Evolutionary conservation across 495 filamentous ascomycete genomes (phyloP).

Genomic region (Trichocladium antarcticum): DNA sequence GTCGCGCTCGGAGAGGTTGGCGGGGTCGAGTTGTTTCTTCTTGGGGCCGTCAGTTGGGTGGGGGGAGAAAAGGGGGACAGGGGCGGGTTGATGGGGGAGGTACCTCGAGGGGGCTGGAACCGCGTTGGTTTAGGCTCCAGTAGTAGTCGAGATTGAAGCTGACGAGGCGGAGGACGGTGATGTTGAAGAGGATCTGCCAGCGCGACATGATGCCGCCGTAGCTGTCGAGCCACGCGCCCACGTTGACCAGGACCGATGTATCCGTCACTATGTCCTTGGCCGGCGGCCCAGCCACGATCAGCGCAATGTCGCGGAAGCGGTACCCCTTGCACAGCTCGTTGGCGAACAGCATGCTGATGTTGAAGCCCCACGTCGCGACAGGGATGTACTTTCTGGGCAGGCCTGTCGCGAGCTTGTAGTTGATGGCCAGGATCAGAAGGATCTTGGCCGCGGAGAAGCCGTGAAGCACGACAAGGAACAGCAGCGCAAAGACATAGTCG

Average conservation of each 20-base stretch:
- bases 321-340: slow-evolving; percentile 83
- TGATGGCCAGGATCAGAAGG: slow-evolving; percentile 63
- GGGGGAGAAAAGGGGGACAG: neutral
- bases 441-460: slow-evolving; percentile 80
- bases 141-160: slow-evolving; percentile 97
- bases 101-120: slow-evolving; percentile 74
- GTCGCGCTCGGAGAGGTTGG: slow-evolving; percentile 75
- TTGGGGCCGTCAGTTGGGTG: slow-evolving; percentile 55
- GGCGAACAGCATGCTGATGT: slow-evolving; percentile 72
- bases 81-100: slow-evolving; percentile 15
- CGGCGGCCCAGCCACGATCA: slow-evolving; percentile 34
- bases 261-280: slow-evolving; percentile 24
- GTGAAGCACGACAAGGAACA: slow-evolving; percentile 71
- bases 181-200: slow-evolving; percentile 95
- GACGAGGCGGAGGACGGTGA: slow-evolving; percentile 85
- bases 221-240: slow-evolving; percentile 58
- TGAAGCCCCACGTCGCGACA: slow-evolving; percentile 83
- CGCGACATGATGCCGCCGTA: slow-evolving; percentile 71
- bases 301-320: slow-evolving; percentile 50
- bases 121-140: slow-evolving; percentile 66
- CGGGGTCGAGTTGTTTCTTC: slow-evolving; percentile 94
- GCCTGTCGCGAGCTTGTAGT: slow-evolving; percentile 63
- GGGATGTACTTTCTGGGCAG: slow-evolving; percentile 60
- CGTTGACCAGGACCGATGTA: slow-evolving; percentile 35
- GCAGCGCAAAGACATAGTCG: slow-evolving; percentile 68